Conservation (phyloP, 495 filamentous ascomycete genomes). For the Aspergillus asperescens region DNA sequence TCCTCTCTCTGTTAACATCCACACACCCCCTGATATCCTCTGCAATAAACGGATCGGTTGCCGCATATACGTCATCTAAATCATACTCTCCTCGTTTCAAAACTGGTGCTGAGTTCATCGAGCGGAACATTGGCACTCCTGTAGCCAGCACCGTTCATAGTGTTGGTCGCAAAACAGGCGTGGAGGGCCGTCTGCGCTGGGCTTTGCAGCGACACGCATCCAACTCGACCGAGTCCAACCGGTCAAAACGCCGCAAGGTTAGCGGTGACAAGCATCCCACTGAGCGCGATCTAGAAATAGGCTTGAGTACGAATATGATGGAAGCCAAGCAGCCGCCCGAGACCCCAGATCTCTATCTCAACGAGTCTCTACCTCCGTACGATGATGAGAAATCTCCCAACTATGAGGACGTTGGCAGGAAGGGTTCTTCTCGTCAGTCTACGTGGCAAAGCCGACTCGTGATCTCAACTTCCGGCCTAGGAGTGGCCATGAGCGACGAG, state of each 20-base stretch:
- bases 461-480: slow-evolving; percentile 76
- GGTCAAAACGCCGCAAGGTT: slow-evolving; percentile 62
- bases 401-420: slow-evolving; percentile 52
- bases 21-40: slow-evolving; percentile 73
- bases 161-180: slow-evolving; percentile 73
- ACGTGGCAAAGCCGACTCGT: slow-evolving; percentile 77
- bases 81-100: slow-evolving; percentile 82
- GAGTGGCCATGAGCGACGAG: slow-evolving; percentile 81
- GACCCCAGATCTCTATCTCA: slow-evolving; percentile 45
- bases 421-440: slow-evolving; percentile 29
- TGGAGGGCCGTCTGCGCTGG: slow-evolving; percentile 76
- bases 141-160: slow-evolving; percentile 77
- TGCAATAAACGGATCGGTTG: slow-evolving; percentile 73
- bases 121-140: slow-evolving; percentile 72
- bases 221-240: slow-evolving; percentile 34
- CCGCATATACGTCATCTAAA: slow-evolving; percentile 77
- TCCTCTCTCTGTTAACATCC: slow-evolving; percentile 73
- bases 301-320: slow-evolving; percentile 8
- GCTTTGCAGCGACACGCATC: slow-evolving; percentile 53
- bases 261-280: slow-evolving; percentile 31
- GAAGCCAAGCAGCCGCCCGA: slow-evolving; percentile 24
- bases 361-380: slow-evolving; percentile 73
- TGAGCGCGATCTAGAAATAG: slow-evolving; percentile 41
- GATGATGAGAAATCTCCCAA: slow-evolving; percentile 67
- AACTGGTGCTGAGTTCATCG: slow-evolving; percentile 77